Conservation (phyloP, 2,329 filamentous ascomycete genomes). For the Ramularia endophylla region DNA sequence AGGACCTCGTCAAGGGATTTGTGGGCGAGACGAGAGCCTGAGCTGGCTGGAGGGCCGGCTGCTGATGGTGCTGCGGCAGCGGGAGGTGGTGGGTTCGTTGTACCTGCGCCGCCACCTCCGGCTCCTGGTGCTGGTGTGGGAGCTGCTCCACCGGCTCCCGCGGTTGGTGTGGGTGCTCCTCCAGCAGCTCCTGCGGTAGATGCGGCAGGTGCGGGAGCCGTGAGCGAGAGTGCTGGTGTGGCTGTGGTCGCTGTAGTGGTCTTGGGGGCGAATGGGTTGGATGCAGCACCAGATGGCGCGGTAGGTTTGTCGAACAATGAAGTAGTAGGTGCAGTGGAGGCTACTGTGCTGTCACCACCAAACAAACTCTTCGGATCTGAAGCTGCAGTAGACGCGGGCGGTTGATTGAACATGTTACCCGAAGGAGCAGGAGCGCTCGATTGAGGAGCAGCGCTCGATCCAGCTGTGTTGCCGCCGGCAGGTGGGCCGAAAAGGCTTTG, state of each 20-base stretch:
- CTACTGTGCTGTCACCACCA: background rate
- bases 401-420: background rate
- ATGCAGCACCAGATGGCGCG: too few species aligned
- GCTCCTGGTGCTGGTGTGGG: background rate
- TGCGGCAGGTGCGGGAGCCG: background rate
- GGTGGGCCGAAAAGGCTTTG: background rate
- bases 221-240: too few species aligned
- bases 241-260: too few species aligned
- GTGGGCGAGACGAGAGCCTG: constrained; percentile 84
- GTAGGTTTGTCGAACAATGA: too few species aligned
- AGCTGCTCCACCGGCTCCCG: too few species aligned
- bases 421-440: background rate
- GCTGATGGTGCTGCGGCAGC: constrained; percentile 39
- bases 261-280: too few species aligned
- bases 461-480: background rate
- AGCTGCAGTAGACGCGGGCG: background rate
- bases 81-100: constrained; percentile 2
- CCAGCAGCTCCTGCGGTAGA: constrained; percentile 5
- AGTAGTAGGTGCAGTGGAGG: constrained; percentile 1
- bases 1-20: constrained; percentile 99
- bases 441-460: background rate
- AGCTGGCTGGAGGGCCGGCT: constrained; percentile 69
- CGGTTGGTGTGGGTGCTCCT: constrained; percentile 3
- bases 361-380: background rate
- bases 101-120: constrained; percentile 5